Conservation (phyloP, 805 yeast genomes). For the Sugiyamaella valdiviana region DNA sequence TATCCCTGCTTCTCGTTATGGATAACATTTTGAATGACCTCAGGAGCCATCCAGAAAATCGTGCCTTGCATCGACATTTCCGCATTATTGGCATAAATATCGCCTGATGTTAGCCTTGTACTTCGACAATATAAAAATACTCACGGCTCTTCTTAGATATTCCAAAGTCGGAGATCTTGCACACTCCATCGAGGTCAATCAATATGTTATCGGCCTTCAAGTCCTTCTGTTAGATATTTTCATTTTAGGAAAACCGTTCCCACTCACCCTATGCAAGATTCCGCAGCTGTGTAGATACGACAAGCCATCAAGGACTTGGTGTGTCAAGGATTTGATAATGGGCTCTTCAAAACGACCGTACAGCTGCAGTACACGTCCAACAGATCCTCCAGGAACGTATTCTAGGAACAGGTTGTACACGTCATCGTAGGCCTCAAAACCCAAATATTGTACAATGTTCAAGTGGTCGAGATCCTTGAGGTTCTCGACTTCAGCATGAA, state of each 20-base stretch:
- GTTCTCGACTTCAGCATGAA: slow-evolving; percentile 86
- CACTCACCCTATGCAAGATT: slow-evolving; percentile 62
- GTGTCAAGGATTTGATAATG: slow-evolving; percentile 62
- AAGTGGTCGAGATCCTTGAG: slow-evolving; percentile 90
- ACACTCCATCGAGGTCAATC: slow-evolving; percentile 84
- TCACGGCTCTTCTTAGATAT: slow-evolving; percentile 72
- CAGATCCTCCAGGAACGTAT: slow-evolving; percentile 97
- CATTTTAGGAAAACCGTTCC: not conserved
- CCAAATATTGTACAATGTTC: slow-evolving; percentile 92
- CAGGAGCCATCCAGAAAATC: slow-evolving; percentile 99
- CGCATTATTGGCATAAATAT: slow-evolving; percentile 83
- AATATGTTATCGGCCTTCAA: slow-evolving; percentile 89
- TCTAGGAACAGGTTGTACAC: slow-evolving; percentile 85
- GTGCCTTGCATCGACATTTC: slow-evolving; percentile 99
- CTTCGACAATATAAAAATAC: not conserved
- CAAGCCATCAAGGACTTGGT: slow-evolving; percentile 77
- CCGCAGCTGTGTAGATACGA: slow-evolving; percentile 84
- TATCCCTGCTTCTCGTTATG: slow-evolving; percentile 79
- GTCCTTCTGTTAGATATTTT: slow-evolving; percentile 37
- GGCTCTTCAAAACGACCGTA: slow-evolving; percentile 82
- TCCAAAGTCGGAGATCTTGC: slow-evolving; percentile 95
- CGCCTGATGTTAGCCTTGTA: slow-evolving; percentile 27
- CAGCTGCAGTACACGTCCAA: slow-evolving; percentile 74
- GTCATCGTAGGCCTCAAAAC: slow-evolving; percentile 69
- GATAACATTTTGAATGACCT: slow-evolving; percentile 80